phyloP scores from a whole-genome alignment of 257 asterid genomes.

The Forsythia suspensa region DNA sequence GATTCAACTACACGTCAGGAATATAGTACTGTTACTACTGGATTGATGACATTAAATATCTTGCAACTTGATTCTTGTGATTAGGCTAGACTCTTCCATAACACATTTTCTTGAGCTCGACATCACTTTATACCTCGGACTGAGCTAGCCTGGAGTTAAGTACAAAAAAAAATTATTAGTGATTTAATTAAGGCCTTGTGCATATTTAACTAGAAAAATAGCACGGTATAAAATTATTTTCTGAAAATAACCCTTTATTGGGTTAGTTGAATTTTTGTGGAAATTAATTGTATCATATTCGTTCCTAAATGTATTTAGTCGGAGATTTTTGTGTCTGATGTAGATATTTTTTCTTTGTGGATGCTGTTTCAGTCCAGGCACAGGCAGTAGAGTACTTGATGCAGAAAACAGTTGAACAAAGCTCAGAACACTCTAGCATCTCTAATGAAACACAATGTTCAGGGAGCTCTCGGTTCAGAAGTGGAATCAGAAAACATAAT shows the following conservation, averaged over 20 bases:
- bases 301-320: not conserved
- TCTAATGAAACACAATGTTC: conserved; percentile 33
- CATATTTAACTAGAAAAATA: not conserved
- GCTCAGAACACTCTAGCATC: conserved; percentile 25
- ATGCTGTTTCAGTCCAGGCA: conserved; percentile 64
- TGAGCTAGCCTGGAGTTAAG: conserved; percentile 8
- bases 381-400: conserved; percentile 64
- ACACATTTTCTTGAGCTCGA: not conserved
- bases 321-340: not conserved
- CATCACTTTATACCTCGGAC: not conserved
- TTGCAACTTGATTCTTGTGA: not conserved
- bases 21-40: not conserved
- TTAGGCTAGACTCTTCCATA: not conserved
- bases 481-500: conserved; percentile 64
- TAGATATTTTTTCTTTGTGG: conserved; percentile 15
- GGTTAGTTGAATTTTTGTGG: not conserved
- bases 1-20: not conserved
- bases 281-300: conserved; percentile 1
- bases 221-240: not conserved
- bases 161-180: conserved; percentile 4
- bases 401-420: conserved; percentile 38
- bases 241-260: not conserved
- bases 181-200: not conserved
- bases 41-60: conserved; percentile 9
- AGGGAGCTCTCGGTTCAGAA: conserved; percentile 62